A percentile compares a stretch with the other conserved stretches of the same genome.
These are phyloP conservation scores for Cercospora sp. DNA, from an alignment of 2,329 filamentous ascomycete genomes.

Conservation along the genomic window DNA sequence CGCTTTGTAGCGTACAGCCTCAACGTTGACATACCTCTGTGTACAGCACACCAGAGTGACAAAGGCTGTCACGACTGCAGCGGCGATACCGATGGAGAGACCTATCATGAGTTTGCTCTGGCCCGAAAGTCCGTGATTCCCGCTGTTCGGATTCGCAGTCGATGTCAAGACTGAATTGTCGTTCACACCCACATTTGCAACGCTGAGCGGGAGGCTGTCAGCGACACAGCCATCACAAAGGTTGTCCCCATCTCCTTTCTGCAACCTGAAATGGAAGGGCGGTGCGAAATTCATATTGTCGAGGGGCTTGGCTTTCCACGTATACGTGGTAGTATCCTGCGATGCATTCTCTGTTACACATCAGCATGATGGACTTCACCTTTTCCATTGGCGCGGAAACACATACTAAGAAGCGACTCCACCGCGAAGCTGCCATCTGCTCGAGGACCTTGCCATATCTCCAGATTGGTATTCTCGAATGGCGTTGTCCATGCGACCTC, in stretches of 20 bases:
- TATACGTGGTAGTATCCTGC: slow-evolving; percentile 12
- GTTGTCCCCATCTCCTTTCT: slow-evolving; percentile 24
- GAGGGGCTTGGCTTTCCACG: slow-evolving; percentile 19
- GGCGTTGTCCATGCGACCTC: slow-evolving; percentile 13
- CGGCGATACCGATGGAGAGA: slow-evolving; percentile 9
- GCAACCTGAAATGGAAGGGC: slow-evolving; percentile 22
- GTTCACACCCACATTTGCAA: background rate
- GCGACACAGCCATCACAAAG: slow-evolving; percentile 20
- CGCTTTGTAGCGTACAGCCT: background rate
- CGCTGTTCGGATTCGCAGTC: background rate
- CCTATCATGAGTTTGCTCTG: slow-evolving; percentile 14
- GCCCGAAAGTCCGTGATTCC: background rate
- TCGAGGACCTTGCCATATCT: slow-evolving; percentile 19
- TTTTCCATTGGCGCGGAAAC: background rate
- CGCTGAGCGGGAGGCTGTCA: slow-evolving; percentile 12
- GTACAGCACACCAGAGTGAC: slow-evolving; percentile 12
- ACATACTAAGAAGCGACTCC: slow-evolving; percentile 11
- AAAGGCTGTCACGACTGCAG: slow-evolving; percentile 2
- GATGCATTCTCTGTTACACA: slow-evolving; percentile 8
- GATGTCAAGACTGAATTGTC: slow-evolving; percentile 9
- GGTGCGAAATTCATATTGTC: background rate
- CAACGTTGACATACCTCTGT: background rate
- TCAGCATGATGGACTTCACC: background rate
- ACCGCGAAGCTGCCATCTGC: slow-evolving; percentile 14
- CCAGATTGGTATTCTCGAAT: slow-evolving; percentile 16